Percentiles rank a stretch among this genome's conserved stretches.
phyloP scores from a whole-genome alignment of 164 flowering plant species.

The Santalum album region DNA sequence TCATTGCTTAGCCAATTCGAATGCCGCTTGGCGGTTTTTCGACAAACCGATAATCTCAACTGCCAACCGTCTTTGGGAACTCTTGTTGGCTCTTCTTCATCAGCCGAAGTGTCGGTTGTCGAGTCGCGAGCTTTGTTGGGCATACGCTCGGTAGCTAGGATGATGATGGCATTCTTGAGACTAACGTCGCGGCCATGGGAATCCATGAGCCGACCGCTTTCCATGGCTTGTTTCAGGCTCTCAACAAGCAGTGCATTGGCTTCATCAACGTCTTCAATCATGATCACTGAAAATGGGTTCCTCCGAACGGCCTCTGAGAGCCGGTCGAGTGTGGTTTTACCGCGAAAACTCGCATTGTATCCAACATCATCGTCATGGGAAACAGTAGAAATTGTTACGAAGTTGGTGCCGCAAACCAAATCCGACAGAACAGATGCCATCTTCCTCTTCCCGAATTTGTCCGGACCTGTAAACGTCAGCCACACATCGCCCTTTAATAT shows the following conservation, averaged over 20 bases:
- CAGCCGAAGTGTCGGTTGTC: constrained; percentile 12
- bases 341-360: constrained; percentile 45
- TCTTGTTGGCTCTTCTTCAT: constrained; percentile 41
- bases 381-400: constrained; percentile 53
- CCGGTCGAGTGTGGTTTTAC: constrained; percentile 72
- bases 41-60: constrained; percentile 34
- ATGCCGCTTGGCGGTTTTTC: constrained; percentile 44
- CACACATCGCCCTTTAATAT: constrained; percentile 66
- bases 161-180: constrained; percentile 68
- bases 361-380: constrained; percentile 36
- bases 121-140: too few species aligned
- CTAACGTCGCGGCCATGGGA: constrained; percentile 86
- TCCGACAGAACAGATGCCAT: constrained; percentile 81
- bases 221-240: constrained; percentile 74
- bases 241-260: constrained; percentile 64
- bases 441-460: constrained; percentile 77
- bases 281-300: constrained; percentile 68
- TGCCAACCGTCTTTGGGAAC: constrained; percentile 44
- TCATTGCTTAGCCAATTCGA: constrained; percentile 48
- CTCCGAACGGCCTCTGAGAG: constrained; percentile 72
- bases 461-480: constrained; percentile 81
- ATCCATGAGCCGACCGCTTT: constrained; percentile 72
- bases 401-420: constrained; percentile 37
- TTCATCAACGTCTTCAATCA: constrained; percentile 75
- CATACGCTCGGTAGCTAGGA: constrained; percentile 69